Evolutionary conservation across 371 early-diverging fungal species (phyloP).

Genomic region (Vairimorpha necatrix): DNA sequence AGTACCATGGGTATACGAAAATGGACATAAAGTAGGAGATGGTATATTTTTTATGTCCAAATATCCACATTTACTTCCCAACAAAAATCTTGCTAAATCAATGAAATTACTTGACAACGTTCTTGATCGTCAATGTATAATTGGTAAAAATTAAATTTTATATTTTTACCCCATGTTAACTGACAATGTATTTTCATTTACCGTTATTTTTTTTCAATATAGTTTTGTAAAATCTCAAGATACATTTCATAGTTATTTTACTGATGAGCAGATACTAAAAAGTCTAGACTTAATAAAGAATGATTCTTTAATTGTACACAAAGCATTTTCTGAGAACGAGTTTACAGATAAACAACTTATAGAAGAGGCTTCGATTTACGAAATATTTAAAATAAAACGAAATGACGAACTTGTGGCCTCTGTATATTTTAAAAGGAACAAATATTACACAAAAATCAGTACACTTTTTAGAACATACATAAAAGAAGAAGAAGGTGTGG

Average conservation of each 20-base stretch:
- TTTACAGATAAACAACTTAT: neutral
- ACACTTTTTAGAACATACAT: neutral
- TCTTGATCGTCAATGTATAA: too few relatives aligned
- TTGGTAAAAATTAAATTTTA: too few relatives aligned
- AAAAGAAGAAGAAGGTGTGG: neutral
- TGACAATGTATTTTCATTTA: too few relatives aligned
- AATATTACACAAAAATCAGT: neutral
- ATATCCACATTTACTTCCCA: too few relatives aligned
- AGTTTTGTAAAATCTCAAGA: neutral
- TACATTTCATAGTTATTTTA: neutral
- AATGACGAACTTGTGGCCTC: constrained; percentile 17
- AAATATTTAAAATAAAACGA: constrained; percentile 4
- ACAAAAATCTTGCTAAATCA: neutral
- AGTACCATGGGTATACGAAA: constrained; percentile 3
- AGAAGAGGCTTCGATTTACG: neutral
- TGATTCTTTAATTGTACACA: neutral
- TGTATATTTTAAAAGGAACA: neutral
- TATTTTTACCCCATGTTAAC: too few relatives aligned
- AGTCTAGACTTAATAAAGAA: neutral
- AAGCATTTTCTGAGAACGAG: neutral
- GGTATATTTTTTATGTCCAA: neutral
- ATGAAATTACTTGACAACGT: too few relatives aligned
- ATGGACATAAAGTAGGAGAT: neutral
- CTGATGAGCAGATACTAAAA: neutral
- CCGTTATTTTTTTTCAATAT: too few relatives aligned